phyloP scores from a whole-genome alignment of 2,329 filamentous ascomycete species.

The Penicillium freii region DNA sequence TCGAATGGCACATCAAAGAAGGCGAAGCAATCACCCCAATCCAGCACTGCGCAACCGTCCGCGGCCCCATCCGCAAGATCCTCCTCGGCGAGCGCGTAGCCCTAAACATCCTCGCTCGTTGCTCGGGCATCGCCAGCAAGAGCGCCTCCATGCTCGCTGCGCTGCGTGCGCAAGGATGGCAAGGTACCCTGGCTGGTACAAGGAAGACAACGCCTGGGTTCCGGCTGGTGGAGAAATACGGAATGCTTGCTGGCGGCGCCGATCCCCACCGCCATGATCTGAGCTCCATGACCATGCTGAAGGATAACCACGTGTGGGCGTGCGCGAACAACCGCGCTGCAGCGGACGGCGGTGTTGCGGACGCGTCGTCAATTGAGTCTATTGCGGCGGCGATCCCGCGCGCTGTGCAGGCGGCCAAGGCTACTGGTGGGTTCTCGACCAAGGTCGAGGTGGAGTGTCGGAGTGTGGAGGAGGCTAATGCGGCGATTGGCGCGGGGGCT shows the following conservation, averaged over 20 bases:
- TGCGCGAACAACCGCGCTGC: constrained; percentile 54
- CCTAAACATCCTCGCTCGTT: constrained; percentile 83
- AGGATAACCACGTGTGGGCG: constrained; percentile 98
- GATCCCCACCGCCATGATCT: constrained; percentile 91
- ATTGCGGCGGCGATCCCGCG: constrained; percentile 69
- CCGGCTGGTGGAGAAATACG: constrained; percentile 94
- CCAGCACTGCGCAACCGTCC: constrained; percentile 73
- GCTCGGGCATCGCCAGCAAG: constrained; percentile 83
- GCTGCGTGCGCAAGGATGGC: constrained; percentile 65
- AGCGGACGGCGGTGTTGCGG: constrained; percentile 17
- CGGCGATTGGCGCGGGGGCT: constrained; percentile 84
- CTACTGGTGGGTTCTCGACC: constrained; percentile 80
- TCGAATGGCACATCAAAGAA: constrained; percentile 82
- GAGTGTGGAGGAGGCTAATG: constrained; percentile 81
- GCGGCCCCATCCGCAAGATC: constrained; percentile 76
- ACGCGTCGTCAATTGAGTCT: constrained; percentile 18
- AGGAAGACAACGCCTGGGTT: constrained; percentile 97
- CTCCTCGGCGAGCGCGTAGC: constrained; percentile 92
- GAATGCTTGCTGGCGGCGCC: constrained; percentile 89
- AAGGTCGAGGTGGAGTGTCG: constrained; percentile 98
- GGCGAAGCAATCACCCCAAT: constrained; percentile 66
- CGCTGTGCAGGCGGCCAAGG: constrained; percentile 79
- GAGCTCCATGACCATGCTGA: constrained; percentile 95
- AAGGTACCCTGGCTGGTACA: constrained; percentile 84
- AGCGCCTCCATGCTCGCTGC: constrained; percentile 48